These are phyloP conservation scores for Mortierella sp. DNA, from an alignment of 371 early-diverging fungal genomes.

Conservation along the genomic window DNA sequence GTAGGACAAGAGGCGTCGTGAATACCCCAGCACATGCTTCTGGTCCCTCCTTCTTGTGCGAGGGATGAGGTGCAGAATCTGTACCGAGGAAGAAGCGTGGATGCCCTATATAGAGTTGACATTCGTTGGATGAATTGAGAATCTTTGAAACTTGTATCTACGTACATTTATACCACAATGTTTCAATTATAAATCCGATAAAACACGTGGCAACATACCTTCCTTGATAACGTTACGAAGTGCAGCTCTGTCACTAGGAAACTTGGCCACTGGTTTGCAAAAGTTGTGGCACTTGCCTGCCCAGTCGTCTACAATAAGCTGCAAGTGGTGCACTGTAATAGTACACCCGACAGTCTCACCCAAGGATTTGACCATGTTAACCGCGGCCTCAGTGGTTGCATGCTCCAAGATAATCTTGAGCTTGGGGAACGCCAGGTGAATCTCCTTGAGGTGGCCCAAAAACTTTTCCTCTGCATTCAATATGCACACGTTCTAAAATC, in stretches of 20 bases:
- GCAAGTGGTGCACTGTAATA: constrained; percentile 96
- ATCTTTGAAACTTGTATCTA: neutral
- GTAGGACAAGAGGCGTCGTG: constrained; percentile 86
- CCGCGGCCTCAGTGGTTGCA: constrained; percentile 94
- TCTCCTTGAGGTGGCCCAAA: constrained; percentile 83
- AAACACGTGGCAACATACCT: constrained; percentile 57
- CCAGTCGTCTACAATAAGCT: constrained; percentile 96
- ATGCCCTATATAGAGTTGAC: constrained; percentile 71
- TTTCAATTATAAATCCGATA: neutral
- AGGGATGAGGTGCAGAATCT: constrained; percentile 97
- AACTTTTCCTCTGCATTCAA: constrained; percentile 97
- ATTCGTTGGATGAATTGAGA: neutral
- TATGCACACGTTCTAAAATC: constrained; percentile 86
- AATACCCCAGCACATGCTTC: constrained; percentile 93
- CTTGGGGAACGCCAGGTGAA: constrained; percentile 91
- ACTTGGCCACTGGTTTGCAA: constrained; percentile 99
- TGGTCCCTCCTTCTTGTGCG: constrained; percentile 87
- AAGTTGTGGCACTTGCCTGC: constrained; percentile 95
- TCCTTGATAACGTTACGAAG: constrained; percentile 86
- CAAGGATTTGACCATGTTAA: constrained; percentile 90
- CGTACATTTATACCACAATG: neutral
- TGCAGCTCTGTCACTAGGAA: constrained; percentile 92
- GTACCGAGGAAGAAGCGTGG: constrained; percentile 96
- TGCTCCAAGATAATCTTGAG: constrained; percentile 97
- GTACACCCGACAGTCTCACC: constrained; percentile 94